phyloP scores from a whole-genome alignment of 177 flowering plant species.

The Vitis hybrid region DNA sequence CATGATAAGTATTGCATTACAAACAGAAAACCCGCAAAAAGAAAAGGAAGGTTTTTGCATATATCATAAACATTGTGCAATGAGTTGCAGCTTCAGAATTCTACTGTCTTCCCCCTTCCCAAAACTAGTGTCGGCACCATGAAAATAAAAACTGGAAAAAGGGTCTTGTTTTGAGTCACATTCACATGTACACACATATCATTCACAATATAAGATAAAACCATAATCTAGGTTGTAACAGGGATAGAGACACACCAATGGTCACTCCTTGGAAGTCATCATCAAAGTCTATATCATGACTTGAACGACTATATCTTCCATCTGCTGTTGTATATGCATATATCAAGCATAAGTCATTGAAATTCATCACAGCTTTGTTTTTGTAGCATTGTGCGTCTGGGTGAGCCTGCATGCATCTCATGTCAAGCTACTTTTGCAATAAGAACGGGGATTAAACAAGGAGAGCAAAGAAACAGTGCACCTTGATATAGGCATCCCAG shows the following conservation, averaged over 20 bases:
- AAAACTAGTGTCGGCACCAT: too few relatives aligned
- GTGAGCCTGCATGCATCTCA: conserved; percentile 18
- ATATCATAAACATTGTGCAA: too few relatives aligned
- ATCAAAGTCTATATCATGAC: conserved; percentile 27
- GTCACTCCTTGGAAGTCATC: conserved; percentile 20
- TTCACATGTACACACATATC: too few relatives aligned
- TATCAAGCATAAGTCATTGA: conserved; percentile 23
- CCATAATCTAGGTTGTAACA: too few relatives aligned
- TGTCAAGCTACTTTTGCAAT: background rate
- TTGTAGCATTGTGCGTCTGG: conserved; percentile 19
- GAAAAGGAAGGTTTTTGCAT: too few relatives aligned
- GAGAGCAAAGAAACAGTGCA: background rate
- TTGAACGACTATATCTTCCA: conserved; percentile 25
- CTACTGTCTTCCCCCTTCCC: too few relatives aligned
- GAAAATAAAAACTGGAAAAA: too few relatives aligned
- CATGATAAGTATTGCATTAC: too few relatives aligned
- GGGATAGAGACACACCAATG: conserved; percentile 9
- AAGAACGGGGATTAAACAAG: background rate
- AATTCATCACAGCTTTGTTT: conserved; percentile 11
- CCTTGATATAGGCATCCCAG: conserved; percentile 33
- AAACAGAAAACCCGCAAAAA: too few relatives aligned
- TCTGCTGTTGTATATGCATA: conserved; percentile 24
- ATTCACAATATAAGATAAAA: too few relatives aligned
- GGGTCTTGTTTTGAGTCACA: too few relatives aligned
- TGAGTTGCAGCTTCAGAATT: too few relatives aligned